phyloP scores from a whole-genome alignment of 371 early-diverging fungal genomes.

The Mortierella polycephala region DNA sequence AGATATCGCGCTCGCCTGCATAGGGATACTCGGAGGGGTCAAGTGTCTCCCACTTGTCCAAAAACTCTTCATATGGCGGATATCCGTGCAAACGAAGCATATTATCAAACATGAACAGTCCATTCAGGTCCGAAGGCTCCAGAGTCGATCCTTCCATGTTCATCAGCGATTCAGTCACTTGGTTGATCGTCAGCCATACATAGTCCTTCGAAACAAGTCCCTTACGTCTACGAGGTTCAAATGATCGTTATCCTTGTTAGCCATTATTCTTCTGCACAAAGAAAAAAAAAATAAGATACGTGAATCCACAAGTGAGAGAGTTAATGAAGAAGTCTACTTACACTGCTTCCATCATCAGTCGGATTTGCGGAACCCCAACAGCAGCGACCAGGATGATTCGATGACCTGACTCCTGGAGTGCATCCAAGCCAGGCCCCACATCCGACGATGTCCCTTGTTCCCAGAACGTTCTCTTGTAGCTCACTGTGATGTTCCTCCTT shows the following conservation, averaged over 20 bases:
- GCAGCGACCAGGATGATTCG: conserved; percentile 65
- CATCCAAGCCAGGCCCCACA: conserved; percentile 56
- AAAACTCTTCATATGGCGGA: conserved; percentile 64
- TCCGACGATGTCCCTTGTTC: conserved; percentile 61
- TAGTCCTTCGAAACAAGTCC: conserved; percentile 54
- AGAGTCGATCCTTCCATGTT: conserved; percentile 19
- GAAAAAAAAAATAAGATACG: not conserved
- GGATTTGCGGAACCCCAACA: conserved; percentile 57
- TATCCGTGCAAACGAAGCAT: conserved; percentile 66
- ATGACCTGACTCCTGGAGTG: conserved; percentile 58
- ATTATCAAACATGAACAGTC: conserved; percentile 66
- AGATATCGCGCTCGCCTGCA: conserved; percentile 64
- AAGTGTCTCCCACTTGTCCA: conserved; percentile 62
- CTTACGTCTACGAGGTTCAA: conserved; percentile 12
- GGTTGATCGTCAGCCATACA: conserved; percentile 66
- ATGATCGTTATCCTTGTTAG: no score
- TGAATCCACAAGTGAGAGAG: not conserved
- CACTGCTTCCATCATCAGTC: conserved; percentile 46
- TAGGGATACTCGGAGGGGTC: conserved; percentile 63
- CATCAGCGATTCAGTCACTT: conserved; percentile 53
- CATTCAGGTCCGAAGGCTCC: conserved; percentile 55
- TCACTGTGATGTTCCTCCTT: conserved; percentile 56
- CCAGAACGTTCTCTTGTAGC: conserved; percentile 61
- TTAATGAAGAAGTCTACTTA: conserved; percentile 2
- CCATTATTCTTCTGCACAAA: no score